Base-by-base conservation (phyloP, 192 early-diverging fungal species). In the Gaertneriomyces semiglobifer region DNA sequence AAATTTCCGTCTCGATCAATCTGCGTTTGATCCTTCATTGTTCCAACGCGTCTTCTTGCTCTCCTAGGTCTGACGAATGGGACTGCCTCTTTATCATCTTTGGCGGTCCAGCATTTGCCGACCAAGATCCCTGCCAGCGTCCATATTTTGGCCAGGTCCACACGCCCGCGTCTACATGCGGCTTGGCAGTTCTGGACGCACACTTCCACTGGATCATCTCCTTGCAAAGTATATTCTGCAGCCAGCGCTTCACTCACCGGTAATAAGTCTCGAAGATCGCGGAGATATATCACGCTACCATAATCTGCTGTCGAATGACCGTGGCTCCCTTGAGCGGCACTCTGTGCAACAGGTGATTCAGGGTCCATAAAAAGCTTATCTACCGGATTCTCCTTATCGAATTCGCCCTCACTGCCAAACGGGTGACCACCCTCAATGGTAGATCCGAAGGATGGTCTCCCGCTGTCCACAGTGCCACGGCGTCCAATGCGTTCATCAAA, bases 111-210 rank as follows among this genome's bases (percentile, higher is more conserved):
- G 33, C 33, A 6, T 33, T 16, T 57, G 38, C 18, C 55, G 12
- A 74, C 65, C 19, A 75, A 74, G 4, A 90, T 64, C 6, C 78
- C 81, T n/a, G 84, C 84, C 44, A 89, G 66, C 12, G 72, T 77
- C 89, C 89, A 91, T 38, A 88, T 81, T 63, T 85, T 78, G 51
- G 79, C 75, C 18, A 88, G 62, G 71, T 91, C 88, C 44, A 69
- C 55, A 1, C 86, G 71, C 7, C 76, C 75, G 50, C 80, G 46
- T 10, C 70, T 60, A 10, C 73, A 71, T 10, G 79, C 77, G n/a
- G 80, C 80, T 18, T 76, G 46, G 6, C 81, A 86, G 62, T 91
- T 91, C n/a, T 77, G 75, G 47, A 73, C 63, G 52, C 88, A 91
- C 6, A 88, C 81, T 33, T 66, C 74, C 7, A 78, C 76, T 6